Evolutionary conservation across 352 stramenopile species (phyloP).

Genomic region (Pythium myriotylum): DNA sequence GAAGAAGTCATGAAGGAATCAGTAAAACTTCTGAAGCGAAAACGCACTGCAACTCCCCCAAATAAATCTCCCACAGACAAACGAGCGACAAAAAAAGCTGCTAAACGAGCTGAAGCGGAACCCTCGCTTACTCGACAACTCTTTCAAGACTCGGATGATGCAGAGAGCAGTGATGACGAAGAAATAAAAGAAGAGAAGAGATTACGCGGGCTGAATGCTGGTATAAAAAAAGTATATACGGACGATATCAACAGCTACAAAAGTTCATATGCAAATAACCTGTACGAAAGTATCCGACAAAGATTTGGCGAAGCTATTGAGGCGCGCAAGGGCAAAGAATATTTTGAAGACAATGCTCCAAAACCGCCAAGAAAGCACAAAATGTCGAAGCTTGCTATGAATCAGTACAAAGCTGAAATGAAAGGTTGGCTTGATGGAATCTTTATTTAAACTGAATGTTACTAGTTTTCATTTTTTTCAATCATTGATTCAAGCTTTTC

Average conservation of each 20-base stretch:
- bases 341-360: too few relatives aligned
- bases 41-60: slow-evolving; percentile 23
- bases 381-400: slow-evolving; percentile 13
- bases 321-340: too few relatives aligned
- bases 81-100: slow-evolving; percentile 23
- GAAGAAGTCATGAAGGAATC: slow-evolving; percentile 21
- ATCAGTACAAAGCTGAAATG: slow-evolving; percentile 25
- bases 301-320: too few relatives aligned
- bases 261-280: slow-evolving; percentile 21
- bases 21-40: slow-evolving; percentile 6
- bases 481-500: background rate
- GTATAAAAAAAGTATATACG: slow-evolving; percentile 31
- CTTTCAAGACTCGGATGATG: slow-evolving; percentile 28
- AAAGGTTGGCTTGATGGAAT: slow-evolving; percentile 31
- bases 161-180: slow-evolving; percentile 18
- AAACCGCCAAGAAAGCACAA: slow-evolving; percentile 9
- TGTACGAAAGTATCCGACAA: slow-evolving; percentile 9
- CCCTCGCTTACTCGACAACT: slow-evolving; percentile 20
- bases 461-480: too few relatives aligned
- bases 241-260: slow-evolving; percentile 25
- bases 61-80: slow-evolving; percentile 30
- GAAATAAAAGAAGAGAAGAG: slow-evolving; percentile 28
- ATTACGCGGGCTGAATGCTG: slow-evolving; percentile 25
- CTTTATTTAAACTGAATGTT: slow-evolving; percentile 22
- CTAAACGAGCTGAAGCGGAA: slow-evolving; percentile 23